These are phyloP conservation scores for Beauveria sp. DNA, from an alignment of 2,329 filamentous ascomycete genomes.

Conservation along the genomic window DNA sequence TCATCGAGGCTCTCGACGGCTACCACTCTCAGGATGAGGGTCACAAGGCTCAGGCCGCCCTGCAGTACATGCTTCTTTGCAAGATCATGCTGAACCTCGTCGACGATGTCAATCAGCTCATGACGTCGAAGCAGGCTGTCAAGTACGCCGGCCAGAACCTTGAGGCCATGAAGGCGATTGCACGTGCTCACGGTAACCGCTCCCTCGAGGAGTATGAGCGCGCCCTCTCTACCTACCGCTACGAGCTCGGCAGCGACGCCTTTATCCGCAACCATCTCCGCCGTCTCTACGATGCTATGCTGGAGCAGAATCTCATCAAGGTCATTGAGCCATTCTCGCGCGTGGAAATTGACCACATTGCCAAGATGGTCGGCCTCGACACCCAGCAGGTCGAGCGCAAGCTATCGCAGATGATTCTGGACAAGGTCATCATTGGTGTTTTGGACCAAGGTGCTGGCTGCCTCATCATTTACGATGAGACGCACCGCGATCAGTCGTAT, in stretches of 20 bases:
- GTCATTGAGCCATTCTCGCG: constrained; percentile 98
- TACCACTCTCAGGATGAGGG: constrained; percentile 90
- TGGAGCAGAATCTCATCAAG: constrained; percentile 99
- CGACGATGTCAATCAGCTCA: constrained; percentile 91
- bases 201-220: constrained; percentile 96
- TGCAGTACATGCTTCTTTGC: constrained; percentile 99
- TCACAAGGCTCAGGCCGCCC: constrained; percentile 82
- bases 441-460: constrained; percentile 96
- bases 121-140: constrained; percentile 92
- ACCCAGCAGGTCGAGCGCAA: constrained; percentile 96
- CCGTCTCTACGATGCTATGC: constrained; percentile 93
- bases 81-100: constrained; percentile 99
- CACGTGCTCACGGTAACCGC: constrained; percentile 88
- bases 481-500: constrained; percentile 85
- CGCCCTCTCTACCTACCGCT: constrained; percentile 81
- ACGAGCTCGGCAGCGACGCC: constrained; percentile 86
- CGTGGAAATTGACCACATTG: constrained; percentile 94
- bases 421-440: constrained; percentile 97
- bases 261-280: constrained; percentile 97
- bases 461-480: constrained; percentile 94
- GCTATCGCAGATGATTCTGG: constrained; percentile 97
- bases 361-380: constrained; percentile 94
- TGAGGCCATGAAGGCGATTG: constrained; percentile 98
- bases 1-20: constrained; percentile 96
- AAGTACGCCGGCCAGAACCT: constrained; percentile 94